phyloP scores from a whole-genome alignment of 345 rosid species.

The Camelina laxa region DNA sequence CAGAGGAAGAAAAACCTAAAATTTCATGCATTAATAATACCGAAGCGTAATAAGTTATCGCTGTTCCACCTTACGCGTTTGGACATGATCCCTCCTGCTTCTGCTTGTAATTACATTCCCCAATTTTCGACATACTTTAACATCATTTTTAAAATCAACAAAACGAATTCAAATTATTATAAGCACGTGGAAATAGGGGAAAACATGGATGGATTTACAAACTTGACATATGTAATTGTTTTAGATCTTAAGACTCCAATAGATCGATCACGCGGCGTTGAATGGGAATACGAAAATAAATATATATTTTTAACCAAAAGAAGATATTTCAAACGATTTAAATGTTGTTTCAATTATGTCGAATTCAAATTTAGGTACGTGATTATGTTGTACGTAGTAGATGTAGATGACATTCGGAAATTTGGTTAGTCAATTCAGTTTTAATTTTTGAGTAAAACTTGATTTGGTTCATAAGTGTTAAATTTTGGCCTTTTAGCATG shows the following conservation, averaged over 20 bases:
- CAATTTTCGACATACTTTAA: background rate
- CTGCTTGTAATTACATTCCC: background rate
- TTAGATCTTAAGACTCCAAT: background rate
- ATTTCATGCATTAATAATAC: background rate
- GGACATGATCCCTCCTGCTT: background rate
- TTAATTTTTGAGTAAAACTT: no score
- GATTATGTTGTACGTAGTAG: background rate
- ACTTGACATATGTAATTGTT: background rate
- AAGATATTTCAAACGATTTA: background rate
- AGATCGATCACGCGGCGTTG: background rate
- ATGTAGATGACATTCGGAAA: no score
- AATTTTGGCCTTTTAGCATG: background rate
- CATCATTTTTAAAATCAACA: background rate
- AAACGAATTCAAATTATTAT: no score
- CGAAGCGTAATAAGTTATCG: conserved; percentile 4
- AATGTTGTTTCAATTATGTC: background rate
- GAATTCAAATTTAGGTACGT: background rate
- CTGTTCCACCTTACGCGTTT: background rate
- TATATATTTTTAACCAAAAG: background rate
- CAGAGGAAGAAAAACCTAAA: background rate
- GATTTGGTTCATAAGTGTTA: background rate
- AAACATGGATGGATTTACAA: background rate
- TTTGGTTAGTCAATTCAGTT: no score
- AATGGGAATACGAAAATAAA: background rate
- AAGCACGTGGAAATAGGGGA: conserved; percentile 18